Percentiles rank a stretch among this genome's conserved stretches.
Conservation (phyloP, 306 rosid species). For the Glycine soja region DNA sequence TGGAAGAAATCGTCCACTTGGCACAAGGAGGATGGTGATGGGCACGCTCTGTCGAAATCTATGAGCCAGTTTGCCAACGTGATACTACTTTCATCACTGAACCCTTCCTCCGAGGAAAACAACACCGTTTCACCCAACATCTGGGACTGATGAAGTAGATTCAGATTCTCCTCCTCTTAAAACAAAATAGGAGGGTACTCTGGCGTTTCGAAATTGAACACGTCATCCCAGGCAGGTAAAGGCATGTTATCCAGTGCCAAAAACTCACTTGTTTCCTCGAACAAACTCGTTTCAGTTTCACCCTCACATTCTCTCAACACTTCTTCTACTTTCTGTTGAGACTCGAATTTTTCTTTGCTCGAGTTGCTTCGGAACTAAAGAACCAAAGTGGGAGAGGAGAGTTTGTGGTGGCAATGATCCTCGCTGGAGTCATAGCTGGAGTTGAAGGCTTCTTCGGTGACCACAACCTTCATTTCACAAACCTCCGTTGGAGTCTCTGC, state of each 20-base stretch:
- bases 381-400: no score
- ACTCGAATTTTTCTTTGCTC: no score
- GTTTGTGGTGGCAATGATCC: no score
- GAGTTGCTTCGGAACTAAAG: no score
- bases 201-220: constrained; percentile 54
- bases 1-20: constrained; percentile 79
- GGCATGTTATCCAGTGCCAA: constrained; percentile 47
- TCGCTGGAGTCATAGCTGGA: constrained; percentile 78
- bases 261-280: constrained; percentile 48
- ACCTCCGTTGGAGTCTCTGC: no score
- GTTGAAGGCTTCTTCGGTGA: constrained; percentile 44
- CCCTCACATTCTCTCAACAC: constrained; percentile 51
- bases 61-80: constrained; percentile 51
- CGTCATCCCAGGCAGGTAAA: constrained; percentile 59
- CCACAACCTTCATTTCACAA: constrained; percentile 37
- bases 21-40: constrained; percentile 47
- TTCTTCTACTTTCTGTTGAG: constrained; percentile 20
- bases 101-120: constrained; percentile 47
- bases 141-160: background rate
- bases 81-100: constrained; percentile 43
- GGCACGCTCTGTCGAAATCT: constrained; percentile 48
- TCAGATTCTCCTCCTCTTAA: constrained; percentile 51
- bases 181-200: constrained; percentile 47
- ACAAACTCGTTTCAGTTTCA: constrained; percentile 55
- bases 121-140: constrained; percentile 49